Percentiles rank a stretch among this genome's conserved stretches.
Conservation (phyloP, 257 asterid species). For the Salvia rosmarinus region DNA sequence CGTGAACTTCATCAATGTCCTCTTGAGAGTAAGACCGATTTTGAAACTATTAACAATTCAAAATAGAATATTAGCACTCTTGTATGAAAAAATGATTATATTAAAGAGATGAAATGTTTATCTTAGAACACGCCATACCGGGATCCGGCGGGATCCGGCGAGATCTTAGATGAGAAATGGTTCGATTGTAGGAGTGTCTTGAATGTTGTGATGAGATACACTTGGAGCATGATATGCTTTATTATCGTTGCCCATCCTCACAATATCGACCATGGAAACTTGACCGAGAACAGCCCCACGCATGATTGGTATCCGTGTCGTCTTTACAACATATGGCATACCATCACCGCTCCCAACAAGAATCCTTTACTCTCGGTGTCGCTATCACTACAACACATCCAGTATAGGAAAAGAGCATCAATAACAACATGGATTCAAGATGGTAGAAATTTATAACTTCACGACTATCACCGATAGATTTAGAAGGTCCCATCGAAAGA, state of each 20-base stretch:
- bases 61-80: too few species aligned
- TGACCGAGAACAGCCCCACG: conserved; percentile 51
- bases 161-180: conserved; percentile 35
- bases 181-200: conserved; percentile 43
- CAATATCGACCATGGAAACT: conserved; percentile 87
- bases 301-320: conserved; percentile 61
- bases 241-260: conserved; percentile 81
- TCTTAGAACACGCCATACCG: too few species aligned
- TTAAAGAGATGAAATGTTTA: too few species aligned
- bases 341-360: conserved; percentile 45
- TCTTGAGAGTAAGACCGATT: too few species aligned
- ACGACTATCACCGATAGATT: not conserved
- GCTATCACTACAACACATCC: conserved; percentile 51
- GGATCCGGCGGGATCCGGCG: too few species aligned
- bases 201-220: conserved; percentile 56
- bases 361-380: conserved; percentile 50
- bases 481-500: conserved; percentile 1
- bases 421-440: conserved; percentile 19
- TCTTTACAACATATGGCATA: conserved; percentile 47
- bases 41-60: too few species aligned
- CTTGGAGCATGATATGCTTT: conserved; percentile 44
- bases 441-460: not conserved
- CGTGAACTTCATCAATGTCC: too few species aligned
- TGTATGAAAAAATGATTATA: too few species aligned
- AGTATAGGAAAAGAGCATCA: conserved; percentile 30